Evolutionary conservation across 169 alveolate genomes (phyloP).

Genomic region (Cryptosporidium sp.): DNA sequence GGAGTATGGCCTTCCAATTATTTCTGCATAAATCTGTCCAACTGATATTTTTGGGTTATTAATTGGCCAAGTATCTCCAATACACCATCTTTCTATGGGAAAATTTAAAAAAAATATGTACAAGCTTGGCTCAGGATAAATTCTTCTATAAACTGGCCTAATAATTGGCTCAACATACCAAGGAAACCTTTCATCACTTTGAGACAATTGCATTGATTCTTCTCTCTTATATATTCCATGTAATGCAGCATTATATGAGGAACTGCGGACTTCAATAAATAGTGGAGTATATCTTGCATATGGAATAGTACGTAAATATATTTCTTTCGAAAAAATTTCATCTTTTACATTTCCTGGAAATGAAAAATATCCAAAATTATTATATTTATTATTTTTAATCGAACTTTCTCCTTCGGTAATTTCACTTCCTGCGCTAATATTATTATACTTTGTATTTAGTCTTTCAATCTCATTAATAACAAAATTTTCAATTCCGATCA

Average conservation of each 20-base stretch:
- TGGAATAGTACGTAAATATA: conserved; percentile 47
- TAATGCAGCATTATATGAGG: conserved; percentile 69
- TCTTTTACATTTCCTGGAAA: conserved; percentile 62
- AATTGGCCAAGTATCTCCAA: conserved; percentile 74
- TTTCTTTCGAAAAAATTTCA: conserved; percentile 50
- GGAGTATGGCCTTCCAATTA: conserved; percentile 73
- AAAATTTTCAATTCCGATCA: conserved; percentile 69
- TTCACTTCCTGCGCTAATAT: conserved; percentile 62
- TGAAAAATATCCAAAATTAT: conserved; percentile 57
- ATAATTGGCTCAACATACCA: conserved; percentile 68
- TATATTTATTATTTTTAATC: conserved; percentile 27
- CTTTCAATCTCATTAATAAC: conserved; percentile 51
- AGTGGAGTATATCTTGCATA: conserved; percentile 59
- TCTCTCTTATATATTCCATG: conserved; percentile 73
- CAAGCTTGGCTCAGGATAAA: conserved; percentile 53
- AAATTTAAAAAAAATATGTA: conserved; percentile 44
- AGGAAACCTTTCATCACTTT: conserved; percentile 28
- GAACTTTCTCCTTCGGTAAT: conserved; percentile 59
- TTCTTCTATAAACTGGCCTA: conserved; percentile 70
- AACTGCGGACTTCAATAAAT: conserved; percentile 55
- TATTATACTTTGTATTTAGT: conserved; percentile 11
- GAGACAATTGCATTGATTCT: conserved; percentile 39
- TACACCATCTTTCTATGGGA: conserved; percentile 71
- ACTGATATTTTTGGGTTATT: conserved; percentile 36
- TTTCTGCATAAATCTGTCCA: conserved; percentile 62